Evolutionary conservation across 805 yeast genomes (phyloP), one percentile per base, ranked within the genome.

Genomic region (Limtongozyma cylindracea): DNA sequence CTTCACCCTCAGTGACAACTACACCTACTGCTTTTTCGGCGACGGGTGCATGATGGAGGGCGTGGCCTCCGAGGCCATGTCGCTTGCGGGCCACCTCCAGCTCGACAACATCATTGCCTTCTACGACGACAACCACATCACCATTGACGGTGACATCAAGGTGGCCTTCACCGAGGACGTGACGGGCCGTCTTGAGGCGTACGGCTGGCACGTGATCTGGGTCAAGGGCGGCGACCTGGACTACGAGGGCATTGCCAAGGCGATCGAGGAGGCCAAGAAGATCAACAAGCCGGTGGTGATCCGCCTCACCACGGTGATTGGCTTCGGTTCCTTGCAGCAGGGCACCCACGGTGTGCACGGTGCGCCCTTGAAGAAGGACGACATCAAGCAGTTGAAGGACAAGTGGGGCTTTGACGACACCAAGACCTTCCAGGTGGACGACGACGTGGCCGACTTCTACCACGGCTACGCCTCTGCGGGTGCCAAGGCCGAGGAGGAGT

Each of bases 31-130:
- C 35, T 67, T 84, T 56, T 53, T 82, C 29, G 98, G 98, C 56
- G 98, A 84, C 39, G 98, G 96, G 38, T 84, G 98, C 59, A 61
- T 84, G 59, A 72, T 71, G 80, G 98, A 84, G 60, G 98, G 98
- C 64, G 78, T 84, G 31, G 62, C 94, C 29, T 65, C 88, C 27
- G 98, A 84, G 61, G 88, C 94, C 26, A 62, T 64, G 35, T 84
- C 98, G 17, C 53, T 82, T 29, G 98, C 98, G 31, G 98, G 98
- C 41, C 98, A 84, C 54, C 60, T 84, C 49, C 61, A 78, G 59
- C 67, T 84, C 47, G 76, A 74, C 47, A 82, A 82, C 59, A 65
- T 84, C 56, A 78, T 84, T 49, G 80, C 84, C 29, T 66, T 84
- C 54, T 84, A 82, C 66, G 98, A 84, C 47, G 93, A 80, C 58